These are phyloP conservation scores for Xylaria arbuscula DNA, from an alignment of 2,329 filamentous ascomycete species.

Conservation along the genomic window DNA sequence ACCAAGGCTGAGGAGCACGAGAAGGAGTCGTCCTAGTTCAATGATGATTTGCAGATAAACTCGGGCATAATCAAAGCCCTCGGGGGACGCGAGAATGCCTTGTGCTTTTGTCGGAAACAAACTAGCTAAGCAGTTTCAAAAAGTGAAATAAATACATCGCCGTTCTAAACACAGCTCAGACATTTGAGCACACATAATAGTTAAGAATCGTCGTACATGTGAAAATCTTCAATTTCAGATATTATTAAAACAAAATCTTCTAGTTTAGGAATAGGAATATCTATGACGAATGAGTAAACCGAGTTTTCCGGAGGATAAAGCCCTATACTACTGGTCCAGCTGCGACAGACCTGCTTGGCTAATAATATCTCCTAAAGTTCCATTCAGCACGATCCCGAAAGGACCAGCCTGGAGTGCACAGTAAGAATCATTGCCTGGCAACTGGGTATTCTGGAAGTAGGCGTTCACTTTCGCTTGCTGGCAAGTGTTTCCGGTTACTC, in stretches of 20 bases:
- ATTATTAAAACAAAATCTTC: no score
- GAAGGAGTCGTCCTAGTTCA: not conserved
- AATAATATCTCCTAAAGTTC: conserved; percentile 19
- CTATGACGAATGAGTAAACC: no score
- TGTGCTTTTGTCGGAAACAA: no score
- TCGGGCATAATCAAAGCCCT: not conserved
- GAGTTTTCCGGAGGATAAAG: not conserved
- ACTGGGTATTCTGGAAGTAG: conserved; percentile 25
- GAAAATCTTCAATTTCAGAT: no score
- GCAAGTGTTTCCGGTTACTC: conserved; percentile 23
- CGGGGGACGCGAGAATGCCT: no score
- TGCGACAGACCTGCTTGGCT: conserved; percentile 12
- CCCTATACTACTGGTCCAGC: not conserved
- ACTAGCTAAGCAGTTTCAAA: no score
- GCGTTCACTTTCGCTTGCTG: conserved; percentile 22
- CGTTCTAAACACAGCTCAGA: no score
- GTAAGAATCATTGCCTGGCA: conserved; percentile 24
- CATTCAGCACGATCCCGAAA: conserved; percentile 19
- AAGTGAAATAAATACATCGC: no score
- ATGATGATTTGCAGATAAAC: not conserved
- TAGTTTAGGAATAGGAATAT: no score
- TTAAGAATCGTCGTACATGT: no score
- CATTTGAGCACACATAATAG: no score
- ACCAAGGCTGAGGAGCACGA: not conserved
- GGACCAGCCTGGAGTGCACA: conserved; percentile 23